These are phyloP conservation scores for Populus davidiana DNA, from an alignment of 345 rosid genomes.

Conservation along the genomic window DNA sequence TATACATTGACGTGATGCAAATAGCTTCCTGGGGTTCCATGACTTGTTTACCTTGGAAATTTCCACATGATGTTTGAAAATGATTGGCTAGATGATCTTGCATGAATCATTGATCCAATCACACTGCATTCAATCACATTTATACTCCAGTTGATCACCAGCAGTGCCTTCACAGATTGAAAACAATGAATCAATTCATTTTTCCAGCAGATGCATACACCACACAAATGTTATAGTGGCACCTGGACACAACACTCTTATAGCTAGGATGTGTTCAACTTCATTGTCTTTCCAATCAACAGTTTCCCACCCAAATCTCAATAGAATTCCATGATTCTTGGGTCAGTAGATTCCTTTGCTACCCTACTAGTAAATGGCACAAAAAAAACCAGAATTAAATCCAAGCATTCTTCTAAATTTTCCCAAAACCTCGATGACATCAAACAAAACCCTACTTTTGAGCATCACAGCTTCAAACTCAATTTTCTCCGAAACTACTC, in stretches of 20 bases:
- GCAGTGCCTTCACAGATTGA: not conserved
- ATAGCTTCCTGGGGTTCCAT: not conserved
- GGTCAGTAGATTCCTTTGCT: conserved; percentile 23
- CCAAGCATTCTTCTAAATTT: conserved; percentile 23
- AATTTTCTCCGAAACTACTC: conserved; percentile 20
- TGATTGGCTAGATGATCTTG: not conserved
- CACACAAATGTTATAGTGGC: not conserved
- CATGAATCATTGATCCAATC: not conserved
- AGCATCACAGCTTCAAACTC: conserved; percentile 47
- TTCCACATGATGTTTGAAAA: not conserved
- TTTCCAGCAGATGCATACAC: not conserved
- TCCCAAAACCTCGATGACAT: conserved; percentile 40
- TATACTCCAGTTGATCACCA: not conserved
- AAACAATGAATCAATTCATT: not conserved
- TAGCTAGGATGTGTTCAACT: conserved; percentile 34
- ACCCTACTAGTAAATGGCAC: conserved; percentile 8
- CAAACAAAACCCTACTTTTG: conserved; percentile 46
- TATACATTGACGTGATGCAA: not conserved
- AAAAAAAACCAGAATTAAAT: not conserved
- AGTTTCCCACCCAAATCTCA: conserved; percentile 18
- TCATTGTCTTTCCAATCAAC: not conserved
- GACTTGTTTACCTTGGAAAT: not conserved
- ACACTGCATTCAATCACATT: not conserved
- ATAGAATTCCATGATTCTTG: conserved; percentile 22
- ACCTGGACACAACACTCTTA: too few relatives aligned